A percentile compares a stretch with the other conserved stretches of the same genome.
phyloP scores from a whole-genome alignment of 2,329 filamentous ascomycete species.

The Beauveria scarabaeidicola region DNA sequence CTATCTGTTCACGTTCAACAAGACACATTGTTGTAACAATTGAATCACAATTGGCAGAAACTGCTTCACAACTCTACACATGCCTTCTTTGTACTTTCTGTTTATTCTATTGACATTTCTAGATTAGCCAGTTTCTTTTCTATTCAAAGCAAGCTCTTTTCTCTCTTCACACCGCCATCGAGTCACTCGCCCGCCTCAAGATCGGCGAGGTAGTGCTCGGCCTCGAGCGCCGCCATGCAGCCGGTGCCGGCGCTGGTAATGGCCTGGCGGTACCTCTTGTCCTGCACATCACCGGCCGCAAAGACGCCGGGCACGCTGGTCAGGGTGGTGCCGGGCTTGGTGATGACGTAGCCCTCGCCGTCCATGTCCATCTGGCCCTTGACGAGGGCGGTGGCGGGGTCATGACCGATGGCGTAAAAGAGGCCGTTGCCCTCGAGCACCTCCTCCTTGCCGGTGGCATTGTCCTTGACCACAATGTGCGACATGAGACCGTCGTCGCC shows the following conservation, averaged over 20 bases:
- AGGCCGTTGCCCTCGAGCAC: constrained; percentile 84
- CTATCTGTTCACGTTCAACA: too few relatives aligned
- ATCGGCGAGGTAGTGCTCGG: constrained; percentile 86
- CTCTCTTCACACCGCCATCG: not conserved
- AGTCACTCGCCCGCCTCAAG: constrained; percentile 40
- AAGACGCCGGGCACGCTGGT: constrained; percentile 91
- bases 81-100: not conserved
- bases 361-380: constrained; percentile 87
- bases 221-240: constrained; percentile 91
- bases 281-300: constrained; percentile 94
- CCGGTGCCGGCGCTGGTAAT: constrained; percentile 95
- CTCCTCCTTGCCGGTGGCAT: constrained; percentile 65
- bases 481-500: constrained; percentile 83
- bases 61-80: not conserved
- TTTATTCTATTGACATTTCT: not conserved
- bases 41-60: not conserved
- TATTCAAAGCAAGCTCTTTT: constrained; percentile 4
- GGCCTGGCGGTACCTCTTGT: constrained; percentile 95
- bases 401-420: constrained; percentile 96
- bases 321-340: constrained; percentile 76
- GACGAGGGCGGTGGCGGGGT: constrained; percentile 83
- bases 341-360: constrained; percentile 82
- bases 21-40: not conserved
- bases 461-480: constrained; percentile 75
- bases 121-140: not conserved